phyloP scores from a whole-genome alignment of 2,329 filamentous ascomycete genomes.

The Thielaviopsis euricoi region DNA sequence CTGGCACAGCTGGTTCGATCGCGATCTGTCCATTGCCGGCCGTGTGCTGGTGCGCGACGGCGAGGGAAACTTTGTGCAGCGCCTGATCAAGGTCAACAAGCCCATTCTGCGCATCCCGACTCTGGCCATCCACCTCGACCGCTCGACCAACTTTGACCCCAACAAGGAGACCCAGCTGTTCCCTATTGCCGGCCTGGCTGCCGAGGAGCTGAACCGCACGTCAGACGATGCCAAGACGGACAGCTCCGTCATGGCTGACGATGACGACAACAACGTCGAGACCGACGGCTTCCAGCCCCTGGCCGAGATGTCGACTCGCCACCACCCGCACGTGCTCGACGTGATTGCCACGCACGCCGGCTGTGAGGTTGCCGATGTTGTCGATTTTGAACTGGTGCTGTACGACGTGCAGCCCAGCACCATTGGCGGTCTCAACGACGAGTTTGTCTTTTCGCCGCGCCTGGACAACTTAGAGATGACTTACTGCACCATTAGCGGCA shows the following conservation, averaged over 20 bases:
- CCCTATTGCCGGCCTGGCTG: constrained; percentile 76
- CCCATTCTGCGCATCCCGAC: constrained; percentile 87
- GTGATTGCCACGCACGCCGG: constrained; percentile 68
- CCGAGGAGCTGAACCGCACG: constrained; percentile 66
- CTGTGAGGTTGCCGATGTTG: constrained; percentile 51
- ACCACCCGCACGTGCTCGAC: constrained; percentile 76
- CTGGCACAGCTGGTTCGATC: constrained; percentile 98
- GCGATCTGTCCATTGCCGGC: constrained; percentile 80
- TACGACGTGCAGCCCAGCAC: constrained; percentile 89
- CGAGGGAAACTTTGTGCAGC: constrained; percentile 61
- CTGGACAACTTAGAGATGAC: constrained; percentile 96
- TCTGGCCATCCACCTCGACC: constrained; percentile 83
- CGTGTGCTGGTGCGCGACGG: constrained; percentile 64
- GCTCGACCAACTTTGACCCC: constrained; percentile 70
- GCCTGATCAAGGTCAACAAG: constrained; percentile 76
- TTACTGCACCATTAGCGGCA: constrained; percentile 72
- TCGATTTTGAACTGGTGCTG: constrained; percentile 93
- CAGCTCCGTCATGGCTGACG: constrained; percentile 21
- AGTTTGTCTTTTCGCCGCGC: constrained; percentile 90
- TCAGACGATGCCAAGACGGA: constrained; percentile 24
- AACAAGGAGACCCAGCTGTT: constrained; percentile 97
- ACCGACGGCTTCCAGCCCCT: constrained; percentile 55
- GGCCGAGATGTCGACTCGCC: constrained; percentile 60
- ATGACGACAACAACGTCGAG: constrained; percentile 28
- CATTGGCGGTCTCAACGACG: constrained; percentile 77